Conservation (phyloP, 352 stramenopile species). For the Globisporangium spinosum region DNA sequence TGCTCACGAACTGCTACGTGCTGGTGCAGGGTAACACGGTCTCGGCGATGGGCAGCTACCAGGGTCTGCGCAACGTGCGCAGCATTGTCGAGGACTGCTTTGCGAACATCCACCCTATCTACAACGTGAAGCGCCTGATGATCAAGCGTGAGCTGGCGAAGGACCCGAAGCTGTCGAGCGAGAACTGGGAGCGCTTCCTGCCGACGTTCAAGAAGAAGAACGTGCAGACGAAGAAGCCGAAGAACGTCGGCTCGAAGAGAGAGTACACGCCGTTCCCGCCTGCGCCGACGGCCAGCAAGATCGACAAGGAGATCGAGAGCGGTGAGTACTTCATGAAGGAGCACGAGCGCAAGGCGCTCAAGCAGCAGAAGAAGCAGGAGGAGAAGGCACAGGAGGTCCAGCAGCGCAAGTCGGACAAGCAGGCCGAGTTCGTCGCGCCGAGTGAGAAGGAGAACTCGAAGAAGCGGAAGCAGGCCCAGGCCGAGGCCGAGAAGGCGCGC, state of each 20-base stretch:
- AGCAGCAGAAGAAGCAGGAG: slow-evolving; percentile 86
- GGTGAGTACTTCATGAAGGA: slow-evolving; percentile 99
- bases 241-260: slow-evolving; percentile 90
- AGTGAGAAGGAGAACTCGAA: slow-evolving; percentile 74
- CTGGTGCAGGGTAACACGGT: slow-evolving; percentile 99
- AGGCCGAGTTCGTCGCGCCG: slow-evolving; percentile 66
- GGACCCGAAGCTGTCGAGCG: slow-evolving; percentile 94
- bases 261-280: slow-evolving; percentile 99
- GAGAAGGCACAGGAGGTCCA: slow-evolving; percentile 54
- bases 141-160: slow-evolving; percentile 99
- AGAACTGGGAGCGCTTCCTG: slow-evolving; percentile 99
- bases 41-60: slow-evolving; percentile 81
- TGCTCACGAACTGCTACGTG: slow-evolving; percentile 99
- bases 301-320: slow-evolving; percentile 98
- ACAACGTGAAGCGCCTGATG: slow-evolving; percentile 99
- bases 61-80: slow-evolving; percentile 92
- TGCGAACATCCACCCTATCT: slow-evolving; percentile 99
- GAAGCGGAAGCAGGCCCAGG: slow-evolving; percentile 67
- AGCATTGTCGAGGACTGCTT: slow-evolving; percentile 99
- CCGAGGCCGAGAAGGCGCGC: slow-evolving; percentile 42
- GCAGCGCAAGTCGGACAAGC: slow-evolving; percentile 72
- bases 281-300: slow-evolving; percentile 92
- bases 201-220: slow-evolving; percentile 99
- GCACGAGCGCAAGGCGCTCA: slow-evolving; percentile 91
- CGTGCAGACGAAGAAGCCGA: slow-evolving; percentile 94